Base-by-base conservation (phyloP, 192 early-diverging fungal genomes). In the Podila epigama region DNA sequence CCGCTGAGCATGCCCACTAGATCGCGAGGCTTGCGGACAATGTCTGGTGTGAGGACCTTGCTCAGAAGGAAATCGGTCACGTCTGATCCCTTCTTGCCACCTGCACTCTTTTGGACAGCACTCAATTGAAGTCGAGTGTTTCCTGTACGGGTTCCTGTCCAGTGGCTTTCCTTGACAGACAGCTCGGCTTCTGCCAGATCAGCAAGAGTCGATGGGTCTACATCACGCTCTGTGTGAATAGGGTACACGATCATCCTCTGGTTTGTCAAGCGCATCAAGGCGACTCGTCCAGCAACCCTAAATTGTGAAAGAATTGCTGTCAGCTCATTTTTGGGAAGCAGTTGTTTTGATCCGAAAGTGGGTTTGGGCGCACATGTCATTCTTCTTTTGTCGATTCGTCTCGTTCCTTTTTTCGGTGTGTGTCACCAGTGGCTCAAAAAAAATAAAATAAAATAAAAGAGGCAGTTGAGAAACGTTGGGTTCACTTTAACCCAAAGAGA, bases 171-270 rank as follows among this genome's bases (percentile, higher is more conserved):
- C 48, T 68, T 33, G 61, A 44, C 48, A 15, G 65, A 64, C n/a
- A 56, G 40, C 36, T 70, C 25, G 39, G 57, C 32, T 54, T 68
- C 62, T 22, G 58, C 60, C 6, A 66, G 66, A 55, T 69, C 67
- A 10, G 60, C 62, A n/a, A 87, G 79, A 4, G 68, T 64, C 0
- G 85, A 63, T 16, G 86, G 85, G 32, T 94, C 92, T 27, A 88
- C 86, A 40, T 92, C 89, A 39, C 91, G 86, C 58, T 93, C 90
- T 8, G 84, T 81, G 53, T 92, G 87, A 32, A 69, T 66, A 5
- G 86, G 83, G 25, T 85, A 81, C 64, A 93, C 70, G 20, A 88
- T 60, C 84, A 90, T 89, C 40, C 88, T 84, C 41, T 82, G 52
- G 41, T 70, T 75, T 12, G 88, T 88, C 18, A 86, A 50, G 20